Evolutionary conservation across 2,329 filamentous ascomycete species (phyloP), one percentile per base, ranked within the genome.

Genomic region (Metarhizium guizhouense): DNA sequence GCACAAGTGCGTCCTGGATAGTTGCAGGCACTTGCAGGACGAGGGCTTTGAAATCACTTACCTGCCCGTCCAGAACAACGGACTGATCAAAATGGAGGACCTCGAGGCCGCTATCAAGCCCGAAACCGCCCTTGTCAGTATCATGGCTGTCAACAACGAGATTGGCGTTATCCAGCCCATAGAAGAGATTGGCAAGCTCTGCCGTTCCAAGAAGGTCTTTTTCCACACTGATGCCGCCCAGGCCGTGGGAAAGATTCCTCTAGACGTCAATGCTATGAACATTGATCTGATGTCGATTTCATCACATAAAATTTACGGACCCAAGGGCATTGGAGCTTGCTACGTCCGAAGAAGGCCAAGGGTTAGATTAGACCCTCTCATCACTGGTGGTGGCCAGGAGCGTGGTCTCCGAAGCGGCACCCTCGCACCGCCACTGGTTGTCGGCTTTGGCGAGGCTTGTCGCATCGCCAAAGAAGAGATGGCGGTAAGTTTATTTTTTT

Each of bases 131-230:
- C 76, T 99, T 34, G 92, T 97, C 72, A 96, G 92, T 68, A 89
- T 99, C 72, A 99, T 99, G 94, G 86, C 94, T 1, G 94, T 99
- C 66, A 99, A 99, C 78, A 99, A 99, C 72, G 94, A 99, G 74
- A 97, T 99, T 65, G 94, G 94, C 67, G 94, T 99, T n/a, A 95
- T 99, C 57, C 94, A 99, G 72, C 94, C 94, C 1, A 75, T 99
- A 57, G 88, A 90, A 64, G 84, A 96, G 74, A 99, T 99, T 68
- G 94, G 94, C 66, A 88, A 87, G 73, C 77, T 99, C 14, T 99
- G 94, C 73, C 85, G 94, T 52, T 81, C 84, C 54, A 94, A 90
- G 73, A 96, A 96, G 77, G 79, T 96, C 48, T 99, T 96, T 74
- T 99, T 99, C 83, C 94, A 99, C 75, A 95, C 91, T 29, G 94